Base-by-base conservation (phyloP, 768 basidiomycete species). In the Suillus fuscotomentosus region DNA sequence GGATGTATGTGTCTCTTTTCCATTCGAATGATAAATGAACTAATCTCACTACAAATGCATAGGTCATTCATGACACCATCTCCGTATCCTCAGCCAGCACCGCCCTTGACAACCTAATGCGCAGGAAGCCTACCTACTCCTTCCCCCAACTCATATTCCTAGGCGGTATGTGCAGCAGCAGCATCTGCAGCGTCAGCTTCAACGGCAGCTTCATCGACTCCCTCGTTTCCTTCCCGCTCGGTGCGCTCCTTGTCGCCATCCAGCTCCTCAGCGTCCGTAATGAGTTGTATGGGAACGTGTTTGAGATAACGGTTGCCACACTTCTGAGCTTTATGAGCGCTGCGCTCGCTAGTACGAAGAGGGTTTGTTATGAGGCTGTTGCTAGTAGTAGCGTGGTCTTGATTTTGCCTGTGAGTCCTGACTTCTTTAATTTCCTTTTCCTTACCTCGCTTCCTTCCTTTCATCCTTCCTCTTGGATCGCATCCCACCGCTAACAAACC, bases 1-100 rank as follows among this genome's bases (percentile, higher is more conserved):
- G 89, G 84, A 85, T 73, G 89, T 86, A 66, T 60, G 81, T 69
- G 41, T 34, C 2, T 11, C 45, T 38, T 13, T 20, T 22, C 13
- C 24, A 31, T 51, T 27, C 8, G 24, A 27, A 51, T 27, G 24
- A 14, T 15, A 2, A 48, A 8, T 6, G 15, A 51, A 27, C 50
- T 9, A 17, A 27, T 31, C 51, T 53, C 15, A 53, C 51, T 27
- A 31, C 27, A 51, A 51, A 27, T 7, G 22, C 24, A 1, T 14
- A 89, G 85, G 92, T 94, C 68, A 92, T 94, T n/a, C 91, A 94
- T 68, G 93, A 95, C 71, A 81, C 86, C 48, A 80, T 90, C 56
- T 88, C 87, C 0, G 92, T 92, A 15, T 86, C 88, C 6, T 87
- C 88, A 38, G 94, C 92, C 1, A 87, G 86, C 2, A 77, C 80